These are phyloP conservation scores for Melocanna baccifera DNA, from an alignment of 176 grass and related monocot genomes.

Conservation along the genomic window DNA sequence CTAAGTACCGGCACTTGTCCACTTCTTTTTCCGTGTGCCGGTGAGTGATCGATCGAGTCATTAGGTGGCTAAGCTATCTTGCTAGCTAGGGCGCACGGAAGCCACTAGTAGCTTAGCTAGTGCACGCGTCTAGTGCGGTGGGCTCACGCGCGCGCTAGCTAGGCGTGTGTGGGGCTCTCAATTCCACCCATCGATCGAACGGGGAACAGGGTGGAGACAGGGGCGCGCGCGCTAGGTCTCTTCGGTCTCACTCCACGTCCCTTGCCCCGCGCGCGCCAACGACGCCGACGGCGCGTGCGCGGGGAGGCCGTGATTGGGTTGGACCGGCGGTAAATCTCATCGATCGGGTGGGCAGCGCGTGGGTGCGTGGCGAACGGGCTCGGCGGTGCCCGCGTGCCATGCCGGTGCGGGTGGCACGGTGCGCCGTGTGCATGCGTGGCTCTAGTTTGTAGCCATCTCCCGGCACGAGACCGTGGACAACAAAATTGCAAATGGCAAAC, in stretches of 20 bases:
- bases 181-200: not conserved
- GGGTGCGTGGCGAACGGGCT: not conserved
- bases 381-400: not conserved
- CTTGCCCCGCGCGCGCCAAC: not conserved
- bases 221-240: not conserved
- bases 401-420: not conserved
- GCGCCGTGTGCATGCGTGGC: not conserved
- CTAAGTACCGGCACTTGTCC: not conserved
- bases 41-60: not conserved
- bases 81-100: conserved; percentile 32
- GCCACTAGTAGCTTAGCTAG: not conserved
- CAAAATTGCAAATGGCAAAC: not conserved
- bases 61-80: not conserved
- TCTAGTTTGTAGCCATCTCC: not conserved
- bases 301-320: not conserved
- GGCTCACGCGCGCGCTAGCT: not conserved
- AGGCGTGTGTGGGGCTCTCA: not conserved
- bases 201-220: not conserved
- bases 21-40: not conserved
- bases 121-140: conserved; percentile 28
- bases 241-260: conserved; percentile 5
- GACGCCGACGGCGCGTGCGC: conserved; percentile 7
- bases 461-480: not conserved
- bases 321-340: not conserved
- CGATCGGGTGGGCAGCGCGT: not conserved